These are phyloP conservation scores for Fragilaria crotonensis DNA, from an alignment of 108 stramenopile species.

Conservation along the genomic window DNA sequence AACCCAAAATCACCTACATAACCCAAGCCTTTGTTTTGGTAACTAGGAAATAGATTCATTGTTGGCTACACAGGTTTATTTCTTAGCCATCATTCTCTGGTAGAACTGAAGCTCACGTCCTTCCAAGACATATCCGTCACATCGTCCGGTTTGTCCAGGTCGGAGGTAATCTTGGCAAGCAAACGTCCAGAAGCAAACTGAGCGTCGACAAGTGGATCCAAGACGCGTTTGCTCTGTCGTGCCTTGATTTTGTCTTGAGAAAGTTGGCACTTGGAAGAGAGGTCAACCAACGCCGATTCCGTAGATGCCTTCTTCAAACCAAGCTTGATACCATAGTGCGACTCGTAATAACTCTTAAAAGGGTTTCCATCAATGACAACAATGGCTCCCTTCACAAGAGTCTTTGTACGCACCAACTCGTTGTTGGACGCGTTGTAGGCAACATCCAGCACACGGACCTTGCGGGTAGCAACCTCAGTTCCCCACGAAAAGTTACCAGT, in stretches of 20 bases:
- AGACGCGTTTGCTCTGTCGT: slow-evolving; percentile 78
- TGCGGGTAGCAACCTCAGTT: slow-evolving; percentile 95
- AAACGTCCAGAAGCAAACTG: slow-evolving; percentile 97
- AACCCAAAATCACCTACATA: no score
- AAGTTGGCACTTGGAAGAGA: slow-evolving; percentile 53
- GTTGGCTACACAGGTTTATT: no score
- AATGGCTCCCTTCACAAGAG: slow-evolving; percentile 99
- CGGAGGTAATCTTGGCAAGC: slow-evolving; percentile 93
- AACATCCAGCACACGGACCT: slow-evolving; percentile 99
- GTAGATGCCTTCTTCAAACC: slow-evolving; percentile 86
- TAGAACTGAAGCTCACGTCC: slow-evolving; percentile 99
- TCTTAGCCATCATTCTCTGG: slow-evolving; percentile 90
- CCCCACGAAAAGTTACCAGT: slow-evolving; percentile 97
- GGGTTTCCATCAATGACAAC: slow-evolving; percentile 97
- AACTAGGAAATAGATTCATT: no score
- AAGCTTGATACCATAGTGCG: slow-evolving; percentile 94
- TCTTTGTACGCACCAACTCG: slow-evolving; percentile 99
- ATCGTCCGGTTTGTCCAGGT: slow-evolving; percentile 98
- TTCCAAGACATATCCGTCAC: slow-evolving; percentile 98
- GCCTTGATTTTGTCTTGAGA: slow-evolving; percentile 76
- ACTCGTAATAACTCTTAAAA: slow-evolving; percentile 98
- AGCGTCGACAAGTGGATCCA: slow-evolving; percentile 87
- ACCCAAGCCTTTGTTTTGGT: no score
- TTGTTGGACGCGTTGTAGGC: slow-evolving; percentile 99
- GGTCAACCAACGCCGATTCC: slow-evolving; percentile 36